phyloP scores from a whole-genome alignment of 805 yeast species.

The Saccharomycopsis capsularis region DNA sequence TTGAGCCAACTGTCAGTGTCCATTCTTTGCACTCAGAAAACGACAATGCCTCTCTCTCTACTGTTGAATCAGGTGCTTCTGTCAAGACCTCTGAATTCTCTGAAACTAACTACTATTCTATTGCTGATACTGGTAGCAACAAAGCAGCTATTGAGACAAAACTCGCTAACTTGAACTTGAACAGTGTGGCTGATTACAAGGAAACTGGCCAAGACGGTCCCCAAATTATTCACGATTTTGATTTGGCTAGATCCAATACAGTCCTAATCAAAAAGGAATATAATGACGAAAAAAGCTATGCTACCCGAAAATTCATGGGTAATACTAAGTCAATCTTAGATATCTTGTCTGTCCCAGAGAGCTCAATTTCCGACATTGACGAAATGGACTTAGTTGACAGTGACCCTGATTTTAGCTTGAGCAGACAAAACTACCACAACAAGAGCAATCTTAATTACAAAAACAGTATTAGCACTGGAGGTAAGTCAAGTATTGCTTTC shows the following conservation, averaged over 20 bases:
- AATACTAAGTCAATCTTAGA: conserved; percentile 13
- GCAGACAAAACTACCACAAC: no score
- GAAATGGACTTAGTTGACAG: no score
- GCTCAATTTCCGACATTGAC: conserved; percentile 16
- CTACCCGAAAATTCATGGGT: neutral
- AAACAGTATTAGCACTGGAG: neutral
- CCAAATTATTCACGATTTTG: neutral
- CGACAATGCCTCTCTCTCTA: conserved; percentile 15
- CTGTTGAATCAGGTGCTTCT: conserved; percentile 15
- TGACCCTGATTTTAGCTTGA: no score
- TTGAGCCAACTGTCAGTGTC: neutral
- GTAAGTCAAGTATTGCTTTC: no score
- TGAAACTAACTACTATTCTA: conserved; percentile 18
- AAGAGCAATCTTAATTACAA: neutral
- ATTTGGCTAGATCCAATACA: conserved; percentile 9
- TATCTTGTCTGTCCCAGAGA: conserved; percentile 10
- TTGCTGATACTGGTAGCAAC: conserved; percentile 2
- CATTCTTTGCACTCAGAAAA: neutral
- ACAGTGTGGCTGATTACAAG: neutral
- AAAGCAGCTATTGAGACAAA: neutral
- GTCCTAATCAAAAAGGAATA: conserved; percentile 14
- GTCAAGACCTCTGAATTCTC: conserved; percentile 10
- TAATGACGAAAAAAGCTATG: neutral
- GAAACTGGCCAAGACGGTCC: neutral
- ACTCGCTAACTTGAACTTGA: neutral